Conservation (phyloP, 1,284 basidiomycete genomes). For the Fomitopsis pinicola region DNA sequence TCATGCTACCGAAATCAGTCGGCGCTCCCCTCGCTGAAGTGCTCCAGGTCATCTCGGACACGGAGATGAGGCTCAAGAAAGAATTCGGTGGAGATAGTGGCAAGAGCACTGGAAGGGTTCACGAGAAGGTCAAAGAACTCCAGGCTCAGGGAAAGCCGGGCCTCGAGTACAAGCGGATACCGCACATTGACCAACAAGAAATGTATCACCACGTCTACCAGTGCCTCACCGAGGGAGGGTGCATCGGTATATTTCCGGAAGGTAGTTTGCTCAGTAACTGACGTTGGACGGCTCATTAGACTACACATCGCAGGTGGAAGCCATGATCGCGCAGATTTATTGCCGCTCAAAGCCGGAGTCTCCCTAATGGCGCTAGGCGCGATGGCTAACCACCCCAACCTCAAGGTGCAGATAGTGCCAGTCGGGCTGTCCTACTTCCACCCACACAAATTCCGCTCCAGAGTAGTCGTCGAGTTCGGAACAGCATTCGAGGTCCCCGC, state of each 20-base stretch:
- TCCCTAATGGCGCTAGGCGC: constrained; percentile 96
- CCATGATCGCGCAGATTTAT: constrained; percentile 91
- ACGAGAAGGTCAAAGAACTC: constrained; percentile 61
- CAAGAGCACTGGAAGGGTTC: constrained; percentile 68
- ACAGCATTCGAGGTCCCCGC: constrained; percentile 84
- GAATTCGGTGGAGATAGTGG: constrained; percentile 85
- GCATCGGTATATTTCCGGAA: constrained; percentile 97
- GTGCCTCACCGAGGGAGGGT: constrained; percentile 81
- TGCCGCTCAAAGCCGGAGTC: constrained; percentile 94
- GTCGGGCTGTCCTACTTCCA: constrained; percentile 97
- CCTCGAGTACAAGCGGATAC: constrained; percentile 73
- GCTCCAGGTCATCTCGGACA: constrained; percentile 87
- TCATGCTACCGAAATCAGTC: constrained; percentile 84
- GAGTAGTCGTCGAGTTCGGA: constrained; percentile 97
- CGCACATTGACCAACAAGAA: constrained; percentile 87
- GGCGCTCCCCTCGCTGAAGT: constrained; percentile 83
- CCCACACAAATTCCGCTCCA: constrained; percentile 89
- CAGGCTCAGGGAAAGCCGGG: constrained; percentile 53
- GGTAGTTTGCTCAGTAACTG: constrained; percentile 42
- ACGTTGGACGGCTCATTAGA: background rate
- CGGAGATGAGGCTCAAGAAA: constrained; percentile 78
- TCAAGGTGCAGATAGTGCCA: constrained; percentile 90
- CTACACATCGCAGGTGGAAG: constrained; percentile 70
- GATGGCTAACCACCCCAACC: constrained; percentile 85
- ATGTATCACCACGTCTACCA: constrained; percentile 97